Evolutionary conservation across 2,329 filamentous ascomycete species (phyloP).

Genomic region (Remersonia thermophila): DNA sequence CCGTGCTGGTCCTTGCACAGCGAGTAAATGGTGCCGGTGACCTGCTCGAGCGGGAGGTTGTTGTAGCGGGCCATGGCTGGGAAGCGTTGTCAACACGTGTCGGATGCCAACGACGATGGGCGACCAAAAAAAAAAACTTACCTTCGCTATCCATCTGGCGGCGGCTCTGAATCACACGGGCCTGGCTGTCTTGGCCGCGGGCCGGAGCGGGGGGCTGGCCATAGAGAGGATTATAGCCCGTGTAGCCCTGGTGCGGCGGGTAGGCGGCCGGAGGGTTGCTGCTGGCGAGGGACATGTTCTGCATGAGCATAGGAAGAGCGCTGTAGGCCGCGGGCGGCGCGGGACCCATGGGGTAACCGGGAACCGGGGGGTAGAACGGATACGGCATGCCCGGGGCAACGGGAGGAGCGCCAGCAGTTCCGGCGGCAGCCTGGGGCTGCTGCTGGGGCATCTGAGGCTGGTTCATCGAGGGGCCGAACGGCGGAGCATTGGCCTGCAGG

Average conservation of each 20-base stretch:
- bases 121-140: slow-evolving; percentile 25
- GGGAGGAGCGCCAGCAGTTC: slow-evolving; percentile 21
- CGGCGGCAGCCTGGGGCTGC: slow-evolving; percentile 19
- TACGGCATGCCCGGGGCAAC: slow-evolving; percentile 15
- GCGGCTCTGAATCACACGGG: slow-evolving; percentile 62
- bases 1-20: slow-evolving; percentile 97
- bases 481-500: slow-evolving; percentile 65
- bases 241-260: slow-evolving; percentile 40
- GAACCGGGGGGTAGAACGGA: slow-evolving; percentile 17
- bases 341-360: slow-evolving; percentile 21
- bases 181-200: slow-evolving; percentile 59
- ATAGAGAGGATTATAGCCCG: slow-evolving; percentile 42
- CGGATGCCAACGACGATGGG: background rate
- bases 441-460: slow-evolving; percentile 23
- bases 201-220: slow-evolving; percentile 22
- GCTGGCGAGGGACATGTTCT: slow-evolving; percentile 46
- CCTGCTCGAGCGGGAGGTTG: slow-evolving; percentile 69
- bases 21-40: slow-evolving; percentile 72
- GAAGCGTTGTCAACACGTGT: background rate
- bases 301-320: slow-evolving; percentile 53
- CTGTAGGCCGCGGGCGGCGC: slow-evolving; percentile 24
- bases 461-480: slow-evolving; percentile 58
- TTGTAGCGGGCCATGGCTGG: slow-evolving; percentile 66
- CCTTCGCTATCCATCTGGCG: slow-evolving; percentile 64
- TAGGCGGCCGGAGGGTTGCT: slow-evolving; percentile 33